Percentiles rank a stretch among this genome's conserved stretches.
These are phyloP conservation scores for Rhynchosporium graminicola DNA, from an alignment of 2,329 filamentous ascomycete genomes.

Conservation along the genomic window DNA sequence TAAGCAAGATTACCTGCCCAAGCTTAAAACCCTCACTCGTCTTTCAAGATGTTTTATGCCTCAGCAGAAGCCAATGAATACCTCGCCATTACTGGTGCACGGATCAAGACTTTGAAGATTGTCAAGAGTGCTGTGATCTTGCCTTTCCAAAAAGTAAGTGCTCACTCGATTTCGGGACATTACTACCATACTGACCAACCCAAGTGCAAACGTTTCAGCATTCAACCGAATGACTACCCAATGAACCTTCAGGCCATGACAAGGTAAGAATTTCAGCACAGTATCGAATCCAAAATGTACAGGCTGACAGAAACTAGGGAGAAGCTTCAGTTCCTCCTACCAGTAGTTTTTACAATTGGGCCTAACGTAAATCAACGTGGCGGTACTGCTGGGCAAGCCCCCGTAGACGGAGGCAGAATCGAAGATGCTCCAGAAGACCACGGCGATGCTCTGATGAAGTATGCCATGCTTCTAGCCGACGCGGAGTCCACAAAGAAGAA, in stretches of 20 bases:
- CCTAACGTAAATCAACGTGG: slow-evolving; percentile 68
- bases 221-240: slow-evolving; percentile 78
- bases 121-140: slow-evolving; percentile 74
- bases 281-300: background rate
- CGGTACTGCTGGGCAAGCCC: slow-evolving; percentile 33
- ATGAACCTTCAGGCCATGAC: slow-evolving; percentile 89
- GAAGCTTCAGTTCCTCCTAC: slow-evolving; percentile 80
- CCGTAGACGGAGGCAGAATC: slow-evolving; percentile 26
- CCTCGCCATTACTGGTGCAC: slow-evolving; percentile 82
- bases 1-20: background rate
- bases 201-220: slow-evolving; percentile 45
- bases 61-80: slow-evolving; percentile 78
- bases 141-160: slow-evolving; percentile 66
- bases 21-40: slow-evolving; percentile 7
- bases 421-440: slow-evolving; percentile 47
- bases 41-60: slow-evolving; percentile 58
- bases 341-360: slow-evolving; percentile 83
- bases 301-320: slow-evolving; percentile 51
- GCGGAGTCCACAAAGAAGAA: slow-evolving; percentile 47
- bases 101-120: slow-evolving; percentile 73
- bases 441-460: slow-evolving; percentile 72
- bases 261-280: background rate
- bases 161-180: background rate
- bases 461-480: slow-evolving; percentile 76
- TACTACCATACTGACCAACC: slow-evolving; percentile 20